A percentile compares a stretch with the other conserved stretches of the same genome.
Conservation (phyloP, 106 monocot species). For the Phalaenopsis equestris region DNA sequence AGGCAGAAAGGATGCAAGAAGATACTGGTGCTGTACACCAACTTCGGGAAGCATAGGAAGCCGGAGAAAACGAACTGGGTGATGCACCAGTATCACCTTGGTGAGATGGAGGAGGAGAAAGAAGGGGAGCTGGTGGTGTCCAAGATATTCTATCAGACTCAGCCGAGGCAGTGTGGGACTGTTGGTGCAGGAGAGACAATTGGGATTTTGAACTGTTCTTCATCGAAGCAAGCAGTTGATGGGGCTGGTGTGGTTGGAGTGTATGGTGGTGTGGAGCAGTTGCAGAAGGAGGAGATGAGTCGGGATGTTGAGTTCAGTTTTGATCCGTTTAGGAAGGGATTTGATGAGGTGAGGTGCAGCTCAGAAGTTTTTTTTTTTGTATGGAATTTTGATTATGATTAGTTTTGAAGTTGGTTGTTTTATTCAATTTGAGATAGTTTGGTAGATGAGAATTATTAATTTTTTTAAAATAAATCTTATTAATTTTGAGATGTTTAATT, state of each 20-base stretch:
- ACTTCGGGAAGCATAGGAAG: constrained; percentile 82
- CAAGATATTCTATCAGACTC: constrained; percentile 97
- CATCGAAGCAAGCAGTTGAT: constrained; percentile 33
- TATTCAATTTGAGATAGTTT: background rate
- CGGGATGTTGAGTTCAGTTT: constrained; percentile 61
- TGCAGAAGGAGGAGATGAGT: too few species aligned
- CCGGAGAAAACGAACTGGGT: constrained; percentile 98
- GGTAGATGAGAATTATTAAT: background rate
- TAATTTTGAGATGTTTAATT: too few species aligned
- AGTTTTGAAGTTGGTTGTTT: background rate
- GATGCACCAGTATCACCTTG: constrained; percentile 96
- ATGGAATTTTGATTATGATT: background rate
- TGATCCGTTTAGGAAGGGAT: constrained; percentile 66
- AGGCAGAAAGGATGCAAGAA: constrained; percentile 87
- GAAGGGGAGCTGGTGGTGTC: constrained; percentile 97
- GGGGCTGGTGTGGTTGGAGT: constrained; percentile 18
- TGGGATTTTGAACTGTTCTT: constrained; percentile 32
- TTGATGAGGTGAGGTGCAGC: constrained; percentile 33
- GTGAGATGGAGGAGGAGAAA: constrained; percentile 74
- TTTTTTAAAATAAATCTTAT: background rate
- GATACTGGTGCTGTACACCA: constrained; percentile 83
- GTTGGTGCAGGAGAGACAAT: constrained; percentile 15
- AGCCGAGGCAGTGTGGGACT: constrained; percentile 77
- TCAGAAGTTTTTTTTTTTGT: background rate
- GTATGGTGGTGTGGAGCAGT: constrained; percentile 10